Evolutionary conservation across 129 eudicot species (phyloP).

Genomic region (Lonicera japonica): DNA sequence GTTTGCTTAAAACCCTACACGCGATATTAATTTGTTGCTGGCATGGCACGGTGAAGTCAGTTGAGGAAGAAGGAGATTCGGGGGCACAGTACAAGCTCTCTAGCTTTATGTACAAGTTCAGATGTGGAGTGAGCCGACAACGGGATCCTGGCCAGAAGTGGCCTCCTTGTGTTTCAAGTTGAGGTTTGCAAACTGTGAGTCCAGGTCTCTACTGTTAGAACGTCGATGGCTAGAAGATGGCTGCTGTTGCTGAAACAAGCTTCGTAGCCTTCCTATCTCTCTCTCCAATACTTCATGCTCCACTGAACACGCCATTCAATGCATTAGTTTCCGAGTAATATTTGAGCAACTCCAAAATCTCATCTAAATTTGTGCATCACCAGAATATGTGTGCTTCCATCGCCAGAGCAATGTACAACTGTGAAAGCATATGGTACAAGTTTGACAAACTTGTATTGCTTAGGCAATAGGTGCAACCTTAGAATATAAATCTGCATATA

Average conservation of each 20-base stretch:
- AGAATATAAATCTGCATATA: too few relatives aligned
- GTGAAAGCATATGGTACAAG: background rate
- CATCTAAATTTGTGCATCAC: background rate
- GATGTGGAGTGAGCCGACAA: constrained; percentile 60
- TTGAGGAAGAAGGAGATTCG: constrained; percentile 12
- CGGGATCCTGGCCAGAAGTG: constrained; percentile 37
- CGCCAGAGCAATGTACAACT: background rate
- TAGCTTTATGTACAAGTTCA: constrained; percentile 22
- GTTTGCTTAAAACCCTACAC: constrained; percentile 4
- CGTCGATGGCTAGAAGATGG: constrained; percentile 59
- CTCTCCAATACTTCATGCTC: constrained; percentile 97
- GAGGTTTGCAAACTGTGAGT: constrained; percentile 62
- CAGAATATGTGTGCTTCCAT: too few relatives aligned
- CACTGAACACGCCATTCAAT: constrained; percentile 33
- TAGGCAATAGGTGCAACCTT: too few relatives aligned
- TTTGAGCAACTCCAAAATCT: too few relatives aligned
- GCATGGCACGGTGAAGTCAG: constrained; percentile 21
- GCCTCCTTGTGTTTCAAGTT: constrained; percentile 58
- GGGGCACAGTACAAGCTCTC: constrained; percentile 10
- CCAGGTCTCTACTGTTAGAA: constrained; percentile 71
- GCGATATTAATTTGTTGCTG: constrained; percentile 14
- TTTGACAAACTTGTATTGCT: too few relatives aligned
- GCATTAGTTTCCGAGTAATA: background rate
- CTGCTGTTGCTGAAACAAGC: constrained; percentile 59
- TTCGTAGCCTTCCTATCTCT: constrained; percentile 66